phyloP scores from a whole-genome alignment of 2,329 filamentous ascomycete genomes.

The Ophiostoma australiae region DNA sequence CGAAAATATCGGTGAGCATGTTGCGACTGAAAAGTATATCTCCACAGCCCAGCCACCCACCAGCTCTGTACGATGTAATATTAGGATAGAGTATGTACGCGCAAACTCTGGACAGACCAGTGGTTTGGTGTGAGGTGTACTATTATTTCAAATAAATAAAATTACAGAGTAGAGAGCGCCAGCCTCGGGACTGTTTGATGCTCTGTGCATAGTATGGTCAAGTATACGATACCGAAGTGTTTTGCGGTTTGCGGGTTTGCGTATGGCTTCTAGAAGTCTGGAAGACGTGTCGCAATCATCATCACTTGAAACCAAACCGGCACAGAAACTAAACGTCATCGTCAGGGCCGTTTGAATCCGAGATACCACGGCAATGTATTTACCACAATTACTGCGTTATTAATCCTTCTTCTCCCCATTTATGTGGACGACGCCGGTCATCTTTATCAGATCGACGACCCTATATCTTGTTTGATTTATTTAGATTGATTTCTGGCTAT shows the following conservation, averaged over 20 bases:
- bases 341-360: neutral
- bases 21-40: neutral
- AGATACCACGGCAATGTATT: neutral
- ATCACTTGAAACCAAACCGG: neutral
- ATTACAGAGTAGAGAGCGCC: too few species aligned
- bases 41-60: constrained; percentile 6
- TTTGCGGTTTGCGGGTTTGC: neutral
- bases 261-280: neutral
- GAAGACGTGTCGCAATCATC: neutral
- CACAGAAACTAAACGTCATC: neutral
- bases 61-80: too few species aligned
- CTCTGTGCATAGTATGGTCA: neutral
- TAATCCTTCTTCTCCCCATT: neutral
- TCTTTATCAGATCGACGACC: constrained; percentile 1
- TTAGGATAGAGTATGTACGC: neutral
- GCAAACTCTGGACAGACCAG: neutral
- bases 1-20: constrained; percentile 15
- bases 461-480: neutral
- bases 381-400: neutral
- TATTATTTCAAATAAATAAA: too few species aligned
- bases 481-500: neutral
- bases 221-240: neutral
- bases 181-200: too few species aligned
- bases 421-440: neutral
- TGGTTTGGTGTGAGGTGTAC: too few species aligned